These are phyloP conservation scores for Glaciozyma antarctica DNA, from an alignment of 768 basidiomycete species.

Conservation along the genomic window DNA sequence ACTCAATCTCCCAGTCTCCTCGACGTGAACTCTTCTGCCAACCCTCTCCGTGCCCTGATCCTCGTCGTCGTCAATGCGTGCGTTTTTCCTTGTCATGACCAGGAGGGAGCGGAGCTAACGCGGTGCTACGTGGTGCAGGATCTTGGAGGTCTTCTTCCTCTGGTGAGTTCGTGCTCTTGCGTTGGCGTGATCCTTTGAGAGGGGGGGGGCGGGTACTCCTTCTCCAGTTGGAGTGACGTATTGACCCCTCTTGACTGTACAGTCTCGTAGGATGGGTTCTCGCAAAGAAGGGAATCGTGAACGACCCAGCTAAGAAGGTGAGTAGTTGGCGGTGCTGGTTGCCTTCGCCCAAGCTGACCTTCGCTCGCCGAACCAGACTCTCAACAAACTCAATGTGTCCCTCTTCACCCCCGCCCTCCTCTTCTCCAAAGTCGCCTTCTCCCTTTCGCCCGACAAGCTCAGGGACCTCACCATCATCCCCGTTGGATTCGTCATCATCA, in stretches of 20 bases:
- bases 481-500: constrained; percentile 71
- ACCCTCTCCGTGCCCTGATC: constrained; percentile 10
- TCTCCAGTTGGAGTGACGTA: not conserved
- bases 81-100: not conserved
- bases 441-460: constrained; percentile 71
- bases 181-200: too few species aligned
- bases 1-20: not conserved
- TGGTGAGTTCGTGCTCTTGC: constrained; percentile 4
- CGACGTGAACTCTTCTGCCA: constrained; percentile 1
- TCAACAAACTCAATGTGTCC: constrained; percentile 58
- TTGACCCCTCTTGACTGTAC: not conserved
- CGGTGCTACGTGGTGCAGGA: not conserved
- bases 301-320: constrained; percentile 82
- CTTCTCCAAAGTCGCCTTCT: constrained; percentile 61
- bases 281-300: constrained; percentile 67
- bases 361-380: constrained; percentile 28
- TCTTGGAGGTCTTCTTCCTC: constrained; percentile 29
- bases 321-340: too few species aligned
- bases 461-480: constrained; percentile 63
- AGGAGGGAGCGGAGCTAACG: not conserved
- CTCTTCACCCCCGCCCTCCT: constrained; percentile 52
- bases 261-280: constrained; percentile 46
- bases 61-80: constrained; percentile 23
- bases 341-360: too few species aligned
- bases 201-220: not conserved